phyloP scores from a whole-genome alignment of 2,329 filamentous ascomycete species.

The Ceratocystiopsis sp. region DNA sequence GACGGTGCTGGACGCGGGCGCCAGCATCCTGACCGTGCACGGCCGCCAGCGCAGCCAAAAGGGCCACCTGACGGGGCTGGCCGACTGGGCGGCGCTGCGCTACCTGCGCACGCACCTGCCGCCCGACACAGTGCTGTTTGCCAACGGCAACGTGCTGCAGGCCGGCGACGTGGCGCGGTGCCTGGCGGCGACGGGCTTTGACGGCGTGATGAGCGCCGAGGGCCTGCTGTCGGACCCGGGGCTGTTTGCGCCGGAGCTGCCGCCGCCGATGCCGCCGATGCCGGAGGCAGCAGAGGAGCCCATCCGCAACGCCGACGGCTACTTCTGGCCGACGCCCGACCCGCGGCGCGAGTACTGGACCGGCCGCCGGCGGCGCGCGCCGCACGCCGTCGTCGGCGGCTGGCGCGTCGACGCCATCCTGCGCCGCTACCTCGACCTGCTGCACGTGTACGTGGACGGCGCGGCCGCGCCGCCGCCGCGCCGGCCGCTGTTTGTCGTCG shows the following conservation, averaged over 20 bases:
- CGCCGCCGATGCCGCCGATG: constrained; percentile 12
- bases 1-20: constrained; percentile 73
- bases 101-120: constrained; percentile 73
- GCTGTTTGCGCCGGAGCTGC: constrained; percentile 59
- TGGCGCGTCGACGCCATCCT: constrained; percentile 80
- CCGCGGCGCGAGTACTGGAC: constrained; percentile 70
- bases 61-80: constrained; percentile 82
- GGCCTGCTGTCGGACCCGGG: constrained; percentile 84
- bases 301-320: not conserved
- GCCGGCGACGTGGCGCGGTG: constrained; percentile 62
- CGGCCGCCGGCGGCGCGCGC: constrained; percentile 32
- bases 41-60: constrained; percentile 82
- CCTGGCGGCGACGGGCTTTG: constrained; percentile 67
- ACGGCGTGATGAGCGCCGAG: constrained; percentile 92
- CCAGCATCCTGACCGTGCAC: constrained; percentile 87
- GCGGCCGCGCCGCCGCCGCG: constrained; percentile 45
- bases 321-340: constrained; percentile 7
- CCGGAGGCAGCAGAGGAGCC: not conserved
- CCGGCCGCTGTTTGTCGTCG: constrained; percentile 56
- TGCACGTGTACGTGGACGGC: constrained; percentile 61
- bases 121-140: constrained; percentile 79
- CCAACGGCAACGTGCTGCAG: constrained; percentile 86
- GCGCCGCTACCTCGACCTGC: constrained; percentile 77
- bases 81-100: constrained; percentile 76
- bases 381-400: constrained; percentile 44